These are phyloP conservation scores for Trichoderma cornu-damae DNA, from an alignment of 2,329 filamentous ascomycete species.

Conservation along the genomic window DNA sequence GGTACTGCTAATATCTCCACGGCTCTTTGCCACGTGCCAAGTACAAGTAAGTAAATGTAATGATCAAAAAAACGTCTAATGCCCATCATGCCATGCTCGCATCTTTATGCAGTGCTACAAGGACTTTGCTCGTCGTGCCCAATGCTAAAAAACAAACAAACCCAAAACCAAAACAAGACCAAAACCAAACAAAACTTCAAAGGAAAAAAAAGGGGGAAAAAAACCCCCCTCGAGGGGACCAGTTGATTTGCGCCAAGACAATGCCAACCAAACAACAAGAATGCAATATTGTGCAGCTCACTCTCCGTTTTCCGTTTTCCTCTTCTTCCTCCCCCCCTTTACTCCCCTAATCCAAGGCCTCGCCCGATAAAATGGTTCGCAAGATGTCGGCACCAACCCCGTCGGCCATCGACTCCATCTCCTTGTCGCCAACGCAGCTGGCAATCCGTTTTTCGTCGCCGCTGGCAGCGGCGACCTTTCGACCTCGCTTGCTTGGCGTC, in stretches of 20 bases:
- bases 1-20: too few relatives aligned
- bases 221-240: too few relatives aligned
- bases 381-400: constrained; percentile 57
- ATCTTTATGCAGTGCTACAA: constrained; percentile 1
- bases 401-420: constrained; percentile 67
- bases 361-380: constrained; percentile 56
- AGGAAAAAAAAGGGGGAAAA: too few relatives aligned
- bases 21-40: background rate
- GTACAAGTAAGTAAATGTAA: background rate
- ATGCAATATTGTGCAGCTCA: background rate
- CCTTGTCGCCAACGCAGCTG: constrained; percentile 73
- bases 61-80: too few relatives aligned
- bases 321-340: background rate
- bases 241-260: constrained; percentile 12
- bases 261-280: constrained; percentile 15
- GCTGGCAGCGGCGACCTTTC: constrained; percentile 49
- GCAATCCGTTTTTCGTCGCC: constrained; percentile 72
- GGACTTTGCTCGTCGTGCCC: background rate
- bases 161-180: background rate
- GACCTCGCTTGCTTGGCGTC: constrained; percentile 66
- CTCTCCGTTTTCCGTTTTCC: too few relatives aligned
- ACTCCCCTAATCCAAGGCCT: constrained; percentile 47
- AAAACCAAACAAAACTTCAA: background rate
- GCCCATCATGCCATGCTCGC: constrained; percentile 3
- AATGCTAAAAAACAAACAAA: background rate